Conservation (phyloP, 192 early-diverging fungal genomes). For the Pilaira anomala region DNA sequence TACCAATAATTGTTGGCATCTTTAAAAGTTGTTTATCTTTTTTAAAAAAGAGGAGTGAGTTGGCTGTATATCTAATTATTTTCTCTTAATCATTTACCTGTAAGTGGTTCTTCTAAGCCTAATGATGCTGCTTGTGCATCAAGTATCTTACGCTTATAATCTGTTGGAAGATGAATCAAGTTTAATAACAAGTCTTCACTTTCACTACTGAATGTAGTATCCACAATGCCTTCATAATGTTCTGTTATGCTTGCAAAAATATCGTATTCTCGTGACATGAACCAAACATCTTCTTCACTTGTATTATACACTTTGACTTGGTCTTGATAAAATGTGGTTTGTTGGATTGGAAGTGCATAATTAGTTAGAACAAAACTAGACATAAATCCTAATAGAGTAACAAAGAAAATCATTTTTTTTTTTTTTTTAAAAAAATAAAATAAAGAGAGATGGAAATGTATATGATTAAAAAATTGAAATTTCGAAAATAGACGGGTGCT, state of each 20-base stretch:
- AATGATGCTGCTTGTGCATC: background rate
- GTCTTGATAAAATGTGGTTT: background rate
- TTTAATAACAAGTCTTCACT: conserved; percentile 2
- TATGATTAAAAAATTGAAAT: background rate
- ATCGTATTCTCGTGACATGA: background rate
- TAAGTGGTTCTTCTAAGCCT: background rate
- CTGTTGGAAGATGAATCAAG: conserved; percentile 2
- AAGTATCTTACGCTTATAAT: background rate
- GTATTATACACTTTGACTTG: too few relatives aligned
- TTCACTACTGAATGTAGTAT: background rate
- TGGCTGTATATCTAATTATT: background rate
- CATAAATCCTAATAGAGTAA: background rate
- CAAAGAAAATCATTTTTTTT: conserved; percentile 2
- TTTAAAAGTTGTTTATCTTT: background rate
- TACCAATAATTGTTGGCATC: background rate
- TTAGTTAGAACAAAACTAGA: background rate
- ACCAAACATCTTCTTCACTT: background rate
- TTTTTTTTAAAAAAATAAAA: background rate
- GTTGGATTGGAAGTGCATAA: background rate
- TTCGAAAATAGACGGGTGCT: too few relatives aligned
- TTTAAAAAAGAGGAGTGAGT: background rate
- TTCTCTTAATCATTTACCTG: conserved; percentile 3
- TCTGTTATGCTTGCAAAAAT: background rate
- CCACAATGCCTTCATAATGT: background rate
- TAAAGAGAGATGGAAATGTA: background rate